Evolutionary conservation across 73 alveolate species (phyloP).

Genomic region (Stentor coeruleus): DNA sequence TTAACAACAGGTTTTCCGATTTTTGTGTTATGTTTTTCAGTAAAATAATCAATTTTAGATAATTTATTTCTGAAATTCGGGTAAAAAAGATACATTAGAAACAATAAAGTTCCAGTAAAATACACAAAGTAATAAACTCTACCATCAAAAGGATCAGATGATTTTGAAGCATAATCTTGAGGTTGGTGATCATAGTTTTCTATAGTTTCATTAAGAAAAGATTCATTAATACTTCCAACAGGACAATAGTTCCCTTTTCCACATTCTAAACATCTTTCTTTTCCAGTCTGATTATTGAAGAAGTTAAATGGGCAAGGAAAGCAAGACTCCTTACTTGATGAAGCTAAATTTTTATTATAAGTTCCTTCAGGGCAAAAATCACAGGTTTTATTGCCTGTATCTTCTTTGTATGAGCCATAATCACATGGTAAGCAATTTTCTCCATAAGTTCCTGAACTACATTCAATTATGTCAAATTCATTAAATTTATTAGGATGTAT

Average conservation of each 20-base stretch:
- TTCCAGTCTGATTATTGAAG: background rate
- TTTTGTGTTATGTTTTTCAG: background rate
- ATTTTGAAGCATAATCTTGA: background rate
- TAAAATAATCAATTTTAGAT: background rate
- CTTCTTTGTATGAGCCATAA: background rate
- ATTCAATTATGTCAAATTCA: no score
- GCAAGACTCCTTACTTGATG: background rate
- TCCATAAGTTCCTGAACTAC: background rate
- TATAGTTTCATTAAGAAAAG: background rate
- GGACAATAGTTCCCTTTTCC: background rate
- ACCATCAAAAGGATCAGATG: background rate
- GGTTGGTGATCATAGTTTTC: background rate
- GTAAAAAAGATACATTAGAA: background rate
- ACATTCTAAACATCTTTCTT: background rate
- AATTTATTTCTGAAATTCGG: background rate
- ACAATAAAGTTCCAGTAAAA: background rate
- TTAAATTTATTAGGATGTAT: no score
- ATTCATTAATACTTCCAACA: background rate
- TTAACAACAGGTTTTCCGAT: background rate
- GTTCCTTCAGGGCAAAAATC: slow-evolving; percentile 3
- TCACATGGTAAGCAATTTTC: background rate
- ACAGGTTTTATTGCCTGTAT: background rate
- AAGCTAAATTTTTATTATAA: background rate
- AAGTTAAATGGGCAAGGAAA: background rate
- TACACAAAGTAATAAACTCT: background rate